Evolutionary conservation across 306 rosid species (phyloP).

Genomic region (Crotalaria pallida): DNA sequence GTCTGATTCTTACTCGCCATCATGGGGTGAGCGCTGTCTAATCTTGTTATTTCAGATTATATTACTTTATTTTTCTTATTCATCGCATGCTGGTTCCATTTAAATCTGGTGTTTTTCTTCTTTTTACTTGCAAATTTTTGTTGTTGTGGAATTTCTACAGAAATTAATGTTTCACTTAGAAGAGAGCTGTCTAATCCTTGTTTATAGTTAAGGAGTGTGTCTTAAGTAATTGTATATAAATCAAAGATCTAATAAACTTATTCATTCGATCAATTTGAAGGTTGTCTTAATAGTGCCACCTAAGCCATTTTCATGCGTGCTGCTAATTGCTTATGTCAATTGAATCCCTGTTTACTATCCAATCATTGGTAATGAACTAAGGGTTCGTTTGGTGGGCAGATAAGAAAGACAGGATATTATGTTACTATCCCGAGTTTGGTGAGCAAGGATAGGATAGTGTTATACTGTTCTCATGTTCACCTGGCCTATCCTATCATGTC

Average conservation of each 20-base stretch:
- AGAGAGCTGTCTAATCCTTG: not conserved
- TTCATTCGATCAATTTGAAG: not conserved
- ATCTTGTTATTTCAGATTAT: no score
- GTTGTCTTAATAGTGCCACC: not conserved
- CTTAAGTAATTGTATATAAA: not conserved
- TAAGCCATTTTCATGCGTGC: not conserved
- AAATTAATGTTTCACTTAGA: not conserved
- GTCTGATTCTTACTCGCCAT: no score
- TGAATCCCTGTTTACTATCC: not conserved
- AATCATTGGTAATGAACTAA: not conserved
- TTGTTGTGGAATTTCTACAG: not conserved
- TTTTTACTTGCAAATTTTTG: not conserved
- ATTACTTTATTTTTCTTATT: not conserved
- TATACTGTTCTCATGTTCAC: no score
- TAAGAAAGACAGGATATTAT: no score
- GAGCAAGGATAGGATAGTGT: no score
- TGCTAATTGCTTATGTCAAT: not conserved
- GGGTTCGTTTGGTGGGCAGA: no score
- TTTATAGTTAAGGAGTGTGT: not conserved
- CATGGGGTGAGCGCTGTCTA: no score
- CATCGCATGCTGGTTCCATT: not conserved
- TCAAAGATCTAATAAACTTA: not conserved
- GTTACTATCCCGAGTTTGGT: no score
- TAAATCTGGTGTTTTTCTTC: not conserved
- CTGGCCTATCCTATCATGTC: no score